phyloP scores from a whole-genome alignment of 2,329 filamentous ascomycete species.

The Cadophora gregata region DNA sequence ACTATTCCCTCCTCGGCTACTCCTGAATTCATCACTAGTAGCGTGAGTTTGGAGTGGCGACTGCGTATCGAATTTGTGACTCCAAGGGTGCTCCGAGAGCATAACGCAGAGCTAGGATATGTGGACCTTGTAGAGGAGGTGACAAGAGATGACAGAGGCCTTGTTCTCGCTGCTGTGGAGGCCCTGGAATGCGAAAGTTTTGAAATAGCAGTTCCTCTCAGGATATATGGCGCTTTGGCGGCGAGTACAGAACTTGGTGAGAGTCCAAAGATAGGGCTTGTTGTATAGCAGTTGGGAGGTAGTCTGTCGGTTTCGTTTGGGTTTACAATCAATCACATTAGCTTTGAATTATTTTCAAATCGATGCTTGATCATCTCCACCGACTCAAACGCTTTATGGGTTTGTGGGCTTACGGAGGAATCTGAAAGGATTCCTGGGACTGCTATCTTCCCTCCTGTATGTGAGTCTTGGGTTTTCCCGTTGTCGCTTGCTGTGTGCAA shows the following conservation, averaged over 20 bases:
- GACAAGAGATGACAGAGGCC: constrained; percentile 78
- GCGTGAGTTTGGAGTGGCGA: constrained; percentile 87
- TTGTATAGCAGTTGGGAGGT: constrained; percentile 32
- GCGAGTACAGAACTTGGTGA: constrained; percentile 39
- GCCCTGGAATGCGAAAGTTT: constrained; percentile 85
- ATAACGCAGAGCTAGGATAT: constrained; percentile 46
- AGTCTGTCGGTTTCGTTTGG: neutral
- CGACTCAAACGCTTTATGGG: too few relatives aligned
- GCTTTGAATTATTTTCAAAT: too few relatives aligned
- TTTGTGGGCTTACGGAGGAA: too few relatives aligned
- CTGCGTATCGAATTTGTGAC: constrained; percentile 93
- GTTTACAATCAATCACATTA: neutral
- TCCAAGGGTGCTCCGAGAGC: constrained; percentile 55
- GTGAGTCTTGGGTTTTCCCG: too few relatives aligned
- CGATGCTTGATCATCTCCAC: neutral
- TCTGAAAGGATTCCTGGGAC: too few relatives aligned
- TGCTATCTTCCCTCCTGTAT: too few relatives aligned
- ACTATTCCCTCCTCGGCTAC: constrained; percentile 84
- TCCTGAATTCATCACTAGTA: constrained; percentile 90
- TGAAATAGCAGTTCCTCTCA: constrained; percentile 83
- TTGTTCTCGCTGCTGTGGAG: constrained; percentile 79
- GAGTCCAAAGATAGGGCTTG: constrained; percentile 34
- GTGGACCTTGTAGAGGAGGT: constrained; percentile 75
- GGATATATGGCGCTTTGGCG: constrained; percentile 71
- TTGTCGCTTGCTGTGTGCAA: neutral